Percentiles rank a stretch among this genome's conserved stretches.
These are phyloP conservation scores for Taxillus chinensis DNA, from an alignment of 164 flowering plant genomes.

Conservation along the genomic window DNA sequence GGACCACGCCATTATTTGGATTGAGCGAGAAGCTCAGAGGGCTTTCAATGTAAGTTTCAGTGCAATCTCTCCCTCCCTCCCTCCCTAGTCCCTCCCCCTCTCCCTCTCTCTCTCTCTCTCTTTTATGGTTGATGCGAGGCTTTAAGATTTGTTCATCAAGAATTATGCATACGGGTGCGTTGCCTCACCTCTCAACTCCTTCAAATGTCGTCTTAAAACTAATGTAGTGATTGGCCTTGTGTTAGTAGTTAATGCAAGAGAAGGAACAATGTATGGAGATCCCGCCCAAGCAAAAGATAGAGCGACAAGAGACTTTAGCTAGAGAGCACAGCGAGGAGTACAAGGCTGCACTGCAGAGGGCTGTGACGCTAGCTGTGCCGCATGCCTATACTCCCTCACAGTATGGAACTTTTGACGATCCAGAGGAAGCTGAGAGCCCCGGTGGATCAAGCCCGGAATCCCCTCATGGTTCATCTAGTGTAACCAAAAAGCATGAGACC, in stretches of 20 bases:
- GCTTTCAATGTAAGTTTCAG: not conserved
- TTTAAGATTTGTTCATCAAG: not conserved
- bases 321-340: constrained; percentile 3
- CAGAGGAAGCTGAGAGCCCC: not conserved
- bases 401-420: not conserved
- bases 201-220: too few relatives aligned
- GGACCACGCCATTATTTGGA: constrained; percentile 4
- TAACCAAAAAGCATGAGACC: not conserved
- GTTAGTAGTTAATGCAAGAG: constrained; percentile 1
- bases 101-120: too few relatives aligned
- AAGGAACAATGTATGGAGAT: not conserved
- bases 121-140: not conserved
- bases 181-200: too few relatives aligned
- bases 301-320: constrained; percentile 2
- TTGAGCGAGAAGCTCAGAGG: constrained; percentile 3
- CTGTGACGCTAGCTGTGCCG: constrained; percentile 2
- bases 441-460: not conserved
- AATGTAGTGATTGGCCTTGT: too few relatives aligned
- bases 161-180: too few relatives aligned
- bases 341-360: constrained; percentile 6
- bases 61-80: not conserved
- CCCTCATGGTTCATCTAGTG: not conserved
- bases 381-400: constrained; percentile 3
- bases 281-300: not conserved
- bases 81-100: too few relatives aligned